Conservation (phyloP, 441 rosid genomes). For the Aleurites moluccanus region DNA sequence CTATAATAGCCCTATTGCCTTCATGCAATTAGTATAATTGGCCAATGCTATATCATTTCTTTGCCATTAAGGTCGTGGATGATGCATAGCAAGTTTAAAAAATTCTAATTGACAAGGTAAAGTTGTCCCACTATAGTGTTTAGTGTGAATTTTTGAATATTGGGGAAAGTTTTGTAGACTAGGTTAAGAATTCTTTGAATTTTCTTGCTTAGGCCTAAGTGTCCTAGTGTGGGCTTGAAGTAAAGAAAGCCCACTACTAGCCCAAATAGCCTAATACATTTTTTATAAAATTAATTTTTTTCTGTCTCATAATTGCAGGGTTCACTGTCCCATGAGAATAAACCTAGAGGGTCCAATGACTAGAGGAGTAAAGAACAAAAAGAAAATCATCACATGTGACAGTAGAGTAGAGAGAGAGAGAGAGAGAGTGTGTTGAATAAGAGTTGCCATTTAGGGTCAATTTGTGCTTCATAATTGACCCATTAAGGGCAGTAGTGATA, state of each 20-base stretch:
- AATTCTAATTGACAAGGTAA: too few species aligned
- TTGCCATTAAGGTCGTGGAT: neutral
- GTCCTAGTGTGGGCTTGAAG: neutral
- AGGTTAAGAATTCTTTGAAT: too few species aligned
- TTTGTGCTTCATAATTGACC: slow-evolving; percentile 4
- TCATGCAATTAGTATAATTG: neutral
- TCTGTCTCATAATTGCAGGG: slow-evolving; percentile 23
- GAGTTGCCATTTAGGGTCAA: slow-evolving; percentile 12
- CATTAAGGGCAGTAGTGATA: neutral
- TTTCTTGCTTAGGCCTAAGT: too few species aligned
- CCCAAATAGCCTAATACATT: neutral
- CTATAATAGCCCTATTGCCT: neutral
- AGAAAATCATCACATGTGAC: neutral
- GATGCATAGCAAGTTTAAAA: neutral
- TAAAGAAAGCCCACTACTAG: neutral
- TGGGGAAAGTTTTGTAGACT: too few species aligned
- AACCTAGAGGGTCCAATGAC: neutral
- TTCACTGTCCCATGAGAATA: slow-evolving; percentile 39
- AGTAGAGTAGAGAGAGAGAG: neutral
- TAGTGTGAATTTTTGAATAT: too few species aligned
- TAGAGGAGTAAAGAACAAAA: neutral
- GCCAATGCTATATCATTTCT: neutral
- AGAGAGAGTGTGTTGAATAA: neutral
- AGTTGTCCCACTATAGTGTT: neutral
- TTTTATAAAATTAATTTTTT: neutral